Percentiles rank a stretch among this genome's conserved stretches.
Evolutionary conservation across 441 rosid genomes (phyloP).

Genomic region (Codiaeum variegatum): DNA sequence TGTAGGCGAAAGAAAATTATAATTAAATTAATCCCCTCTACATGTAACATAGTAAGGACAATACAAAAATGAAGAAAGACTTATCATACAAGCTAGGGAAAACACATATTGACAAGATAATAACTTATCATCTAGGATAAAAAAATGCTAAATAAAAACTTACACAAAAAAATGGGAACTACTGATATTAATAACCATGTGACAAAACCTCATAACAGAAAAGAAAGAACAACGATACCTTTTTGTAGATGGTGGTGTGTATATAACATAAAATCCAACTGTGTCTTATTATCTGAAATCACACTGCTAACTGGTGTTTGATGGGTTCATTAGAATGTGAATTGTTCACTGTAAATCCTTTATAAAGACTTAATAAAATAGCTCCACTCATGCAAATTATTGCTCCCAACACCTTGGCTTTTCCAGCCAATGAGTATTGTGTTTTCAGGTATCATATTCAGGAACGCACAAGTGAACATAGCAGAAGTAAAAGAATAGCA

Average conservation of each 20-base stretch:
- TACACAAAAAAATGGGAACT: no score
- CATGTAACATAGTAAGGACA: not conserved
- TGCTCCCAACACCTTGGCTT: slow-evolving; percentile 50
- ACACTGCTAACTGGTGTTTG: slow-evolving; percentile 5
- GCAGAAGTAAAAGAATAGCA: no score
- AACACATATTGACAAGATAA: no score
- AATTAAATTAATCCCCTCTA: not conserved
- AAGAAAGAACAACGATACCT: no score
- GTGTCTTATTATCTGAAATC: slow-evolving; percentile 20
- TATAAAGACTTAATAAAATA: slow-evolving; percentile 41
- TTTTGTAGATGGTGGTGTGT: no score
- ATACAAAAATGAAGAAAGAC: not conserved
- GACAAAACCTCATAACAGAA: no score
- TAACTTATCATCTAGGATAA: no score
- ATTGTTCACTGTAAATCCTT: slow-evolving; percentile 41
- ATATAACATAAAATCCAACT: slow-evolving; percentile 47
- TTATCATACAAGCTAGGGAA: no score
- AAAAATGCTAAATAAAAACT: no score
- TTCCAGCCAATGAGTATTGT: slow-evolving; percentile 65
- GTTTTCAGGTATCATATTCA: slow-evolving; percentile 60
- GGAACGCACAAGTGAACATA: slow-evolving; percentile 54
- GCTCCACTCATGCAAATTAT: slow-evolving; percentile 50
- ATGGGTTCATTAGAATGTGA: slow-evolving; percentile 15
- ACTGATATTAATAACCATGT: no score
- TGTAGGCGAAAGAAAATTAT: not conserved